Percentiles rank a stretch among this genome's conserved stretches.
Conservation (phyloP, 2,329 filamentous ascomycete genomes). For the Sarocladium kiliense region DNA sequence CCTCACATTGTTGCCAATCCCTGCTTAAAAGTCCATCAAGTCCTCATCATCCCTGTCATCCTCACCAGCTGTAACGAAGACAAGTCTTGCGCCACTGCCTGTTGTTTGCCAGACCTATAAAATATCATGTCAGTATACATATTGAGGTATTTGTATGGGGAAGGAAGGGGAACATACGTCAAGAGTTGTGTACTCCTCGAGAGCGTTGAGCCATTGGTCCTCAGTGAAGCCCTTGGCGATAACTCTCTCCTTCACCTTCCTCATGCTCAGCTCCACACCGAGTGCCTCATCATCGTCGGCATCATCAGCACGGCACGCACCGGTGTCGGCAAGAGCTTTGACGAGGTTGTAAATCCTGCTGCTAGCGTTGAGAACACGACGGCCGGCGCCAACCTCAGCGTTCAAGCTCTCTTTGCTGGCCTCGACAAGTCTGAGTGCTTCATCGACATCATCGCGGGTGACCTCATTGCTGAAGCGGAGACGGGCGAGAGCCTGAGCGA, state of each 20-base stretch:
- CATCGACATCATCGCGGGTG: slow-evolving; percentile 88
- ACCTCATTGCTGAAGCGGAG: slow-evolving; percentile 84
- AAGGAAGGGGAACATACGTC: slow-evolving; percentile 64
- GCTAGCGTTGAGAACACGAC: slow-evolving; percentile 71
- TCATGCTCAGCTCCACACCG: slow-evolving; percentile 71
- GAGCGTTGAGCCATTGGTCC: slow-evolving; percentile 79
- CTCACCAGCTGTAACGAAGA: slow-evolving; percentile 61
- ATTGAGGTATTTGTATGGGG: background rate
- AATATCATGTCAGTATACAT: slow-evolving; percentile 26
- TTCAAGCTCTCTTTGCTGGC: slow-evolving; percentile 90
- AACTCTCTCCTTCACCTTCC: slow-evolving; percentile 84
- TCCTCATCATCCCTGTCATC: slow-evolving; percentile 43
- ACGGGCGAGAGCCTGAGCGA: slow-evolving; percentile 88
- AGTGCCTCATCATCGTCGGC: slow-evolving; percentile 49
- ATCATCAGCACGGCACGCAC: slow-evolving; percentile 74
- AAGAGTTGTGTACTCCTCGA: slow-evolving; percentile 83
- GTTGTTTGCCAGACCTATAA: slow-evolving; percentile 72
- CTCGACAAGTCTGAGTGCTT: slow-evolving; percentile 84
- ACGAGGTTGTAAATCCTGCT: slow-evolving; percentile 95
- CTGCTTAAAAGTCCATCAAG: slow-evolving; percentile 24
- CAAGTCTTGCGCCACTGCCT: slow-evolving; percentile 62
- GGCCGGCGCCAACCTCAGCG: slow-evolving; percentile 55
- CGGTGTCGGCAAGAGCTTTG: slow-evolving; percentile 78
- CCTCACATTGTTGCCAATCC: background rate
- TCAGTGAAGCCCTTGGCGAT: slow-evolving; percentile 95